These are phyloP conservation scores for Penicillium sp. DNA, from an alignment of 2,329 filamentous ascomycete genomes.

Conservation along the genomic window DNA sequence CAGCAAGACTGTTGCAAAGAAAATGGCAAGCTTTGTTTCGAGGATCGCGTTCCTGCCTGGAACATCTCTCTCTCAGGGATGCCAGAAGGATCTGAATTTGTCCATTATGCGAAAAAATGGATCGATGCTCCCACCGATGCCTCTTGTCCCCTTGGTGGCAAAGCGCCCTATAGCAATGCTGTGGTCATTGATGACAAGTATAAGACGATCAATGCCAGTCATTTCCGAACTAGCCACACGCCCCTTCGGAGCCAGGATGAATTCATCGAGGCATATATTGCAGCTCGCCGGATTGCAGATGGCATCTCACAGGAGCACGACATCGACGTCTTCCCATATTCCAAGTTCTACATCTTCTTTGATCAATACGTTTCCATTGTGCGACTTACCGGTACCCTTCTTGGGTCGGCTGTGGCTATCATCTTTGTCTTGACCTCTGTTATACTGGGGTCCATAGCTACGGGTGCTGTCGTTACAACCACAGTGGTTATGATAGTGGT, in stretches of 20 bases:
- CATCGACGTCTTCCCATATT: slow-evolving; percentile 90
- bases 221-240: slow-evolving; percentile 89
- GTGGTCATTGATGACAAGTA: slow-evolving; percentile 71
- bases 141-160: slow-evolving; percentile 82
- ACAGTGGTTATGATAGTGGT: slow-evolving; percentile 92
- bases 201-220: slow-evolving; percentile 71
- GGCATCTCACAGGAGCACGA: slow-evolving; percentile 69
- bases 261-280: slow-evolving; percentile 86
- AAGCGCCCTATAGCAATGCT: slow-evolving; percentile 81
- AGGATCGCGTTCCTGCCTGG: slow-evolving; percentile 73
- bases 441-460: slow-evolving; percentile 79
- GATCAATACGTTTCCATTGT: slow-evolving; percentile 92
- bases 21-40: slow-evolving; percentile 71
- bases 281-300: slow-evolving; percentile 81
- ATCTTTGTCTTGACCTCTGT: slow-evolving; percentile 77
- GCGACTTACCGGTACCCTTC: slow-evolving; percentile 70
- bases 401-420: slow-evolving; percentile 78
- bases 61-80: slow-evolving; percentile 86
- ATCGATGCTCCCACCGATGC: slow-evolving; percentile 74
- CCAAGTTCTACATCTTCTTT: slow-evolving; percentile 98
- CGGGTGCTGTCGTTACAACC: slow-evolving; percentile 74
- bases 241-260: slow-evolving; percentile 84
- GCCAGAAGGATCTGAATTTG: slow-evolving; percentile 89
- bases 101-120: slow-evolving; percentile 81
- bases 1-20: slow-evolving; percentile 74